Evolutionary conservation across 2,329 filamentous ascomycete genomes (phyloP), one percentile per base, ranked within the genome.

Genomic region (Zalaria obscura): DNA sequence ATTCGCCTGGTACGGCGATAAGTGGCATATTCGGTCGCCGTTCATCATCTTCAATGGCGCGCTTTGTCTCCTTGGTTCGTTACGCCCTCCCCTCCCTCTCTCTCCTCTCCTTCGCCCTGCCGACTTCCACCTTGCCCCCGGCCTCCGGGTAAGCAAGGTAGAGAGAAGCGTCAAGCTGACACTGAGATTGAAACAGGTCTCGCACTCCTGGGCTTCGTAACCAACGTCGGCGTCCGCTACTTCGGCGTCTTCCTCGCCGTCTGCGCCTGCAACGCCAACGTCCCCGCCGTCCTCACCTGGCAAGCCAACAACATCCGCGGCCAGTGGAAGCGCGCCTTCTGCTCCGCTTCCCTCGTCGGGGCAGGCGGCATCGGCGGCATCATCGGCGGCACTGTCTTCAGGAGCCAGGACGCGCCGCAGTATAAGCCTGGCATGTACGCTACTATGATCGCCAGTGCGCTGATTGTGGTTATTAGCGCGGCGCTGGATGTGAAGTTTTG

Each of bases 221-320:
- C 48, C 8, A 48, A 46, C 33, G 46, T 50, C 7, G 57, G 40
- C 7, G 50, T 49, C 1, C 50, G 58, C 10, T 60, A 60, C 48
- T 53, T 56, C 38, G 57, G 56, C n/a, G 56, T 57, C 42, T 60
- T 60, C 52, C 50, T 60, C 36, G 57, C 57, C 29, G 57, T 55
- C 4, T 53, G 52, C 2, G 51, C 49, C 32, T 50, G 46, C 44
- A 58, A 58, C 38, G 50, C 78, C 48, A 89, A 91, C 56, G 69
- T 89, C 4, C 85, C 86, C 0, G 70, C 76, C 2, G 68, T 76
- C 36, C 76, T 93, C 66, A 73, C 83, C 0, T 91, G 85, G 64
- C 84, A 89, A 64, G 83, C 83, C 34, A 91, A 89, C 63, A 93
- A 93, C 61, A 80, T 93, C 54, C 78, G 83, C 40, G 85, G 84